Conservation (phyloP, 2,329 filamentous ascomycete species). For the Fusarium torulosum region DNA sequence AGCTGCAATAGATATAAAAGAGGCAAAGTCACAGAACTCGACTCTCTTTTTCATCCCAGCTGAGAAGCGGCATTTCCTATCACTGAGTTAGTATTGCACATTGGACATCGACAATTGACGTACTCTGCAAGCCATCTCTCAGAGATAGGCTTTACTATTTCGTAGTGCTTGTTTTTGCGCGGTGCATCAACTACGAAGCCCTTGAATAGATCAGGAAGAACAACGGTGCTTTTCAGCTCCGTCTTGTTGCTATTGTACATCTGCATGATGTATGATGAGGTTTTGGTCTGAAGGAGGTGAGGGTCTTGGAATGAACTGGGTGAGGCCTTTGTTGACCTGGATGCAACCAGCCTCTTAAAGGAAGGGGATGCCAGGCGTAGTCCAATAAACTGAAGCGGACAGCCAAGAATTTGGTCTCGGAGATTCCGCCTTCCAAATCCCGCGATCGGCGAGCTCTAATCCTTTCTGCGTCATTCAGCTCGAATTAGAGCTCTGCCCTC, state of each 20-base stretch:
- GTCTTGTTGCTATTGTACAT: neutral
- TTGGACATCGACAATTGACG: neutral
- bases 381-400: neutral
- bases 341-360: neutral
- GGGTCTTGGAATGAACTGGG: neutral
- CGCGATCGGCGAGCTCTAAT: too few species aligned
- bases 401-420: neutral
- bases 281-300: too few species aligned
- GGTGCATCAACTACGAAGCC: conserved; percentile 14
- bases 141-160: conserved; percentile 17
- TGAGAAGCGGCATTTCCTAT: conserved; percentile 12
- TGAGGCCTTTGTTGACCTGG: neutral
- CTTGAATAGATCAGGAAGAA: conserved; percentile 15
- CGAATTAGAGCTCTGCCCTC: neutral
- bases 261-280: neutral
- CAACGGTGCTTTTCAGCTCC: conserved; percentile 1
- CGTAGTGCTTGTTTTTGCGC: conserved; percentile 9
- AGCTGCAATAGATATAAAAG: conserved; percentile 21
- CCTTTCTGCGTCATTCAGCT: conserved; percentile 3
- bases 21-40: conserved; percentile 27
- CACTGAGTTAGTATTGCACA: neutral
- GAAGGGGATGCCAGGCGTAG: neutral
- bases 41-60: conserved; percentile 19
- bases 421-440: neutral
- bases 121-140: conserved; percentile 29